Evolutionary conservation across 2,329 filamentous ascomycete species (phyloP), one percentile per base, ranked within the genome.

Genomic region (Colletotrichum tofieldiae): DNA sequence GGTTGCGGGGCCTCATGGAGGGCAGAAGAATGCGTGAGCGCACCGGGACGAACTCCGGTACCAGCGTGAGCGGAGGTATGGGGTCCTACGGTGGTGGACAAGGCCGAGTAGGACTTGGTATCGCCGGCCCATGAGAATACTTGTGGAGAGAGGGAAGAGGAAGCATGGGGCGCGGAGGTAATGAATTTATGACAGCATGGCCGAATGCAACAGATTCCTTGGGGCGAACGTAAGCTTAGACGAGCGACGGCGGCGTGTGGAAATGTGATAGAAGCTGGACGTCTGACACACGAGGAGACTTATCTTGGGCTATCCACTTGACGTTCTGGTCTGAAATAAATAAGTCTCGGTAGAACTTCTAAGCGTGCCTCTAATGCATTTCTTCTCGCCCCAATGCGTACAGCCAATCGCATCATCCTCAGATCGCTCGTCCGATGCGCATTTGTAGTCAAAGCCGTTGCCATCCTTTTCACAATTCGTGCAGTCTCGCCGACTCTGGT

Each of bases 1-100:
- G 96, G 0, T 82, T 99, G 45, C 88, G 96, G 71, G 96, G 96
- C 0, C 82, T 99, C 76, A 98, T 99, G 96, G 96, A 98, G 82
- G 96, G 96, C 4, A 87, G 96, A 55, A 88, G 96, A 72, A 91
- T 98, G 86, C 87, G 95, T 55, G 94, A 97, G 81, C 86, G 94
- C 75, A 87, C 86, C 3, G 87, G 87, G 12, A 88, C 86, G 29
- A 75, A 74, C 32, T 73, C 76, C 5, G 78, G 78, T 8, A 74
- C 71, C 23, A 75, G 77, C 3, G 75, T 73, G 32, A 59, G 66
- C 12, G 68, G 60, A 12, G 72, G 75, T 16, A 73, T 76, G 65
- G 52, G 71, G 66, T 77, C 32, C 56, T 77, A 65, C 78, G 77
- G 51, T 45, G 67, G 65, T 47, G 60, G 65, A 23, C 78, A 77